Evolutionary conservation across 208 protist genomes (phyloP).

Genomic region (Acanthamoeba quina): DNA sequence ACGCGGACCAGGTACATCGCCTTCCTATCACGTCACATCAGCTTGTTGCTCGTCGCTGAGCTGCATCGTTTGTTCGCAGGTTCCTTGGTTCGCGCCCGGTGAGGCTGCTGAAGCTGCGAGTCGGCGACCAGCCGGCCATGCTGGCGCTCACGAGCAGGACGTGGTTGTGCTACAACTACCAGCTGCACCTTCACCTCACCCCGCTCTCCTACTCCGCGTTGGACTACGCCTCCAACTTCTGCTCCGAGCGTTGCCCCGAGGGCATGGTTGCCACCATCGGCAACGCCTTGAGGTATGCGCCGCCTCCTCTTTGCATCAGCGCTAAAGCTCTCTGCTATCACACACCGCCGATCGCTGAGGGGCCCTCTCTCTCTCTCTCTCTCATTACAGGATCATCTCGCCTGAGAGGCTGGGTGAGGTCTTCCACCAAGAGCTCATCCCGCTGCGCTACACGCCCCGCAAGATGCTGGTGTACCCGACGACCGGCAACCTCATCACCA

Average conservation of each 20-base stretch:
- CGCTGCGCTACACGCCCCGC: slow-evolving; percentile 91
- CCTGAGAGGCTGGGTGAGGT: slow-evolving; percentile 86
- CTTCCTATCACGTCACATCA: background rate
- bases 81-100: slow-evolving; percentile 85
- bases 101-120: slow-evolving; percentile 78
- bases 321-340: background rate
- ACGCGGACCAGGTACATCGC: slow-evolving; percentile 83
- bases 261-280: slow-evolving; percentile 89
- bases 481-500: slow-evolving; percentile 86
- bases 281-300: slow-evolving; percentile 81
- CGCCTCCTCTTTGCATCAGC: background rate
- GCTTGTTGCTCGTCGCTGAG: background rate
- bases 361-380: background rate
- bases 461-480: slow-evolving; percentile 87
- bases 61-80: background rate
- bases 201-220: slow-evolving; percentile 91
- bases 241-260: slow-evolving; percentile 92
- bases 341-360: background rate
- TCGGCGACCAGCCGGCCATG: slow-evolving; percentile 84
- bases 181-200: slow-evolving; percentile 82
- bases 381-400: slow-evolving; percentile 79
- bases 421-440: slow-evolving; percentile 90
- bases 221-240: slow-evolving; percentile 89
- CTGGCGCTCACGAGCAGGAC: slow-evolving; percentile 91
- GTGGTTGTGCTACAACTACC: slow-evolving; percentile 91